A percentile compares a stretch with the other conserved stretches of the same genome.
These are phyloP conservation scores for Tympanopsis confertula DNA, from an alignment of 2,329 filamentous ascomycete genomes.

Conservation along the genomic window DNA sequence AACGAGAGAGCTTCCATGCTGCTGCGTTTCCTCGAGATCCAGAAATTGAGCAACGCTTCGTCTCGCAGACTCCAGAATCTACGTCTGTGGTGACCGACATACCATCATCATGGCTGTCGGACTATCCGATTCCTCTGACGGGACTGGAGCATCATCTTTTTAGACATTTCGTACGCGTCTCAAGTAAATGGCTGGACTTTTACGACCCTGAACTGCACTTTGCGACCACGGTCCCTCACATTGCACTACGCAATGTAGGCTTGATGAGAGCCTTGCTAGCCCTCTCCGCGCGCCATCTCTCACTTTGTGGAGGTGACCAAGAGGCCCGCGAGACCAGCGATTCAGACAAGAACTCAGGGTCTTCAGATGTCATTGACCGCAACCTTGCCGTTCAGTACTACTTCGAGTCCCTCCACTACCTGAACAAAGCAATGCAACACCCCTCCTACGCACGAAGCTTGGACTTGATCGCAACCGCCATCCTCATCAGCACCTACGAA, in stretches of 20 bases:
- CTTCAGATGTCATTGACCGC: conserved; percentile 16
- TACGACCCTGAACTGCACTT: conserved; percentile 27
- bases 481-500: conserved; percentile 52
- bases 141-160: neutral
- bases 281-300: conserved; percentile 35
- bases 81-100: neutral
- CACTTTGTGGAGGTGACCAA: too few relatives aligned
- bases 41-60: conserved; percentile 9
- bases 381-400: conserved; percentile 39
- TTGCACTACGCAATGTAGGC: conserved; percentile 38
- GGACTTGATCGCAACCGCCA: conserved; percentile 45
- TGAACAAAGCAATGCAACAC: conserved; percentile 46
- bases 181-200: conserved; percentile 26
- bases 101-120: neutral
- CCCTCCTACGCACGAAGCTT: conserved; percentile 42
- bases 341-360: conserved; percentile 3
- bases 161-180: conserved; percentile 7
- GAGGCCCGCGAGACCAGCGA: conserved; percentile 7
- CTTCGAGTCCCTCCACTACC: conserved; percentile 49
- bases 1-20: conserved; percentile 10
- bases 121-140: neutral
- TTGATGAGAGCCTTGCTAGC: conserved; percentile 45
- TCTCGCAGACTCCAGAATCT: too few relatives aligned
- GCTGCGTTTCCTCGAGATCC: conserved; percentile 6
- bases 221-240: conserved; percentile 11